Evolutionary conservation across 768 basidiomycete genomes (phyloP).

Genomic region (Trametes coccinea): DNA sequence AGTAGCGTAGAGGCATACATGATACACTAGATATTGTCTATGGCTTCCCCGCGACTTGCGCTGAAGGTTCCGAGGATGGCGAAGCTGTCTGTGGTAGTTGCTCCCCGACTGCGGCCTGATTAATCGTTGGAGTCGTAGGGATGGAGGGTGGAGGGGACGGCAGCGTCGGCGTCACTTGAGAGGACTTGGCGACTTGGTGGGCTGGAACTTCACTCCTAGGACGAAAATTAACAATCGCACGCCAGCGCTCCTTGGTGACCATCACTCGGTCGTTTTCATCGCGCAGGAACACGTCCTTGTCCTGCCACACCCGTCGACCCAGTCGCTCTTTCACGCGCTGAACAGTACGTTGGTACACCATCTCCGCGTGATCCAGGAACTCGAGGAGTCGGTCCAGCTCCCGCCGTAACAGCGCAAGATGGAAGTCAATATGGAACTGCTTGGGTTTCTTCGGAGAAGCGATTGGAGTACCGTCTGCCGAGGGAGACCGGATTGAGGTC

Average conservation of each 20-base stretch:
- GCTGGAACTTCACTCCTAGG: neutral
- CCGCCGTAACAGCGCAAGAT: constrained; percentile 55
- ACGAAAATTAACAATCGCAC: constrained; percentile 47
- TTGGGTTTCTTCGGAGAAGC: constrained; percentile 29
- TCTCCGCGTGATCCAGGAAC: constrained; percentile 43
- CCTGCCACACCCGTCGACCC: constrained; percentile 74
- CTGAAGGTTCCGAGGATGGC: neutral
- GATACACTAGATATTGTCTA: constrained; percentile 16
- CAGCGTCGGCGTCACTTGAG: no score
- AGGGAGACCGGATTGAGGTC: constrained; percentile 3
- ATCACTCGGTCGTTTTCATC: constrained; percentile 31
- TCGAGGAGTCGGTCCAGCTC: constrained; percentile 52
- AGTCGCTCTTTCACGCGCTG: constrained; percentile 73
- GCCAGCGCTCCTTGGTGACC: constrained; percentile 51
- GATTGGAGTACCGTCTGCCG: neutral
- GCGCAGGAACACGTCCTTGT: constrained; percentile 55
- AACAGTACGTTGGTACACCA: constrained; percentile 49
- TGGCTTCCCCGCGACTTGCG: neutral
- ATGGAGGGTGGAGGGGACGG: no score
- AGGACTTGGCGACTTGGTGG: no score
- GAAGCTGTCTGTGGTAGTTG: neutral
- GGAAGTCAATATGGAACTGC: constrained; percentile 52
- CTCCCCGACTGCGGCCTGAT: no score
- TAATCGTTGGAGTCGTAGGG: no score
- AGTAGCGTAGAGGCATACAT: neutral